A percentile compares a stretch with the other conserved stretches of the same genome.
These are phyloP conservation scores for Claviceps quebecensis DNA, from an alignment of 2,329 filamentous ascomycete species.

Conservation along the genomic window DNA sequence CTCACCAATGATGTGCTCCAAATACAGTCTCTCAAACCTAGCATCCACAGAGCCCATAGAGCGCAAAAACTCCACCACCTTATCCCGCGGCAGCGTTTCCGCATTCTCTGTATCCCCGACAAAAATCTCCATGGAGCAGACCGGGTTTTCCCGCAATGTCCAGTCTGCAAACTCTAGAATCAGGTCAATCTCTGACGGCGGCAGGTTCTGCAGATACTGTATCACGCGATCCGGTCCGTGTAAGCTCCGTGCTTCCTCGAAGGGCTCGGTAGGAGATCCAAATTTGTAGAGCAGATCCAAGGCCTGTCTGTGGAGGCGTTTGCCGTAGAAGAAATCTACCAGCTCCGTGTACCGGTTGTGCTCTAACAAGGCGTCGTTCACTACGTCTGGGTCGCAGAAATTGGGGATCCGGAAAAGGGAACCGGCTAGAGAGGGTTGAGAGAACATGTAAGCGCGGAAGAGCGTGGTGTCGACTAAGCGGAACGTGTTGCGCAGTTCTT, in stretches of 20 bases:
- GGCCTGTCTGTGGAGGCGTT: slow-evolving; percentile 79
- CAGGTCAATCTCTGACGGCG: slow-evolving; percentile 76
- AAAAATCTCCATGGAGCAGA: slow-evolving; percentile 83
- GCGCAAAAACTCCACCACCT: slow-evolving; percentile 61
- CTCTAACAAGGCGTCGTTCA: slow-evolving; percentile 83
- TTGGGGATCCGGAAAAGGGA: slow-evolving; percentile 92
- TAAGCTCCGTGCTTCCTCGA: slow-evolving; percentile 41
- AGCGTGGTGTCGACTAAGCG: slow-evolving; percentile 84
- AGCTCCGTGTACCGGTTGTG: slow-evolving; percentile 81
- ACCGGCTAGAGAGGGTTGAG: slow-evolving; percentile 67
- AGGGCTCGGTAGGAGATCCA: slow-evolving; percentile 43
- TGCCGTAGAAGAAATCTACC: slow-evolving; percentile 95
- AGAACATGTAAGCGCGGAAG: slow-evolving; percentile 92
- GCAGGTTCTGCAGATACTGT: slow-evolving; percentile 76
- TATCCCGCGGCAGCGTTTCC: slow-evolving; percentile 68
- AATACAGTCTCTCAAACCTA: slow-evolving; percentile 62
- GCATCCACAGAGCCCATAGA: slow-evolving; percentile 53
- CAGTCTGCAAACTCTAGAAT: slow-evolving; percentile 86
- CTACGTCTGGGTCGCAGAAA: slow-evolving; percentile 90
- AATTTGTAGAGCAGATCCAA: slow-evolving; percentile 72
- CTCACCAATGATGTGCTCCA: slow-evolving; percentile 84
- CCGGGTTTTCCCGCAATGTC: slow-evolving; percentile 60
- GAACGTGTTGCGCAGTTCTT: slow-evolving; percentile 61
- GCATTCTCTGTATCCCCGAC: slow-evolving; percentile 88
- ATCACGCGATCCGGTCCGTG: slow-evolving; percentile 76